Evolutionary conservation across 352 stramenopile species (phyloP), one percentile per base, ranked within the genome.

Genomic region (Peronospora tabacina): DNA sequence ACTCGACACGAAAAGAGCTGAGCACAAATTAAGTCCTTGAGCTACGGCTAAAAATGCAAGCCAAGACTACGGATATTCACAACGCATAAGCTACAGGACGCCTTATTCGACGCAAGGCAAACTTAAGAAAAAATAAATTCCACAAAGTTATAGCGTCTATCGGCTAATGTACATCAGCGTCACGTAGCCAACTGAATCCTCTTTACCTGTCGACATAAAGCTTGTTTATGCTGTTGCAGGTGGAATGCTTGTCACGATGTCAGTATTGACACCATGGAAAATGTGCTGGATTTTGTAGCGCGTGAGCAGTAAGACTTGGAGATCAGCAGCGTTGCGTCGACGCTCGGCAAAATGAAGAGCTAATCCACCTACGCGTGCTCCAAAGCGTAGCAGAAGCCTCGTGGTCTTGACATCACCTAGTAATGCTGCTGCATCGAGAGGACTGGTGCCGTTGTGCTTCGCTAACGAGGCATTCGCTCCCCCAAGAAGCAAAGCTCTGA

Each of bases 281-380:
- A 68, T 56, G 47, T 86, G 77, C 53, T 89, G 80, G 15, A 63
- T 55, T 49, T 77, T 84, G 61, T 87, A 88, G 7, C 63, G 66
- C 19, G 67, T 62, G 52, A 83, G 79, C 28, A 92, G 66, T 55
- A 90, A 49, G 13, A 61, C 49, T 22, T 87, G 72, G 16, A 92
- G 58, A 43, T 68, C 65, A 5, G 39, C 28, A 16, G 58, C 49
- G 52, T 92, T 73, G 11, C 66, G 70, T n/a, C 68, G 69, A 2
- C 71, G 71, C 67, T 90, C 79, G 20, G 79, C 79, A 47, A 90
- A 88, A 42, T 89, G 82, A 34, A 89, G 54, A 19, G 79, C 71
- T 9, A 88, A 51, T 0, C 74, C 80, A 13, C 71, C 67, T 13
- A 89, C 75, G 5, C 61, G 70, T 16, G 82, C 82, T 32, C 79